A percentile compares a stretch with the other conserved stretches of the same genome.
phyloP scores from a whole-genome alignment of 306 rosid species.

The Luffa acutangula region DNA sequence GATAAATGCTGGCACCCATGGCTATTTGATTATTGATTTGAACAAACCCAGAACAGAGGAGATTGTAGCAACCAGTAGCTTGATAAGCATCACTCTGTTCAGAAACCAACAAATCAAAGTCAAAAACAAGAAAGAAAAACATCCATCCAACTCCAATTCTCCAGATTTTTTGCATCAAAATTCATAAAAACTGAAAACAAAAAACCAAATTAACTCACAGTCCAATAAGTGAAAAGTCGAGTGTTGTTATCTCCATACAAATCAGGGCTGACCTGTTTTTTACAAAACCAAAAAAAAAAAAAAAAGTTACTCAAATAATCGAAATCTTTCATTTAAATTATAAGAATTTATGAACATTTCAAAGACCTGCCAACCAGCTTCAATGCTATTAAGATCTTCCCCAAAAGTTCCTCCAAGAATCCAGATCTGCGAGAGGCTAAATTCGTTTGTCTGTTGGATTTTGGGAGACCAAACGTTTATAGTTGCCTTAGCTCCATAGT shows the following conservation, averaged over 20 bases:
- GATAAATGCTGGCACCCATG: slow-evolving; percentile 94
- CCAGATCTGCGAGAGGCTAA: slow-evolving; percentile 97
- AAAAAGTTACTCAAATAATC: not conserved
- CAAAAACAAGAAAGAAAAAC: not conserved
- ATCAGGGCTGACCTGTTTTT: slow-evolving; percentile 81
- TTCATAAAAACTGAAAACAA: not conserved
- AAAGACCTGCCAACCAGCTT: slow-evolving; percentile 99
- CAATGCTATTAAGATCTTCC: slow-evolving; percentile 95
- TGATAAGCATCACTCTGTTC: slow-evolving; percentile 93
- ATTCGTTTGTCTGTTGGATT: slow-evolving; percentile 82
- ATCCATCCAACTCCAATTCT: not conserved
- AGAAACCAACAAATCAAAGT: not conserved
- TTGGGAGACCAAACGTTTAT: slow-evolving; percentile 96
- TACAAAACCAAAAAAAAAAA: not conserved
- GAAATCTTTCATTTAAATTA: not conserved
- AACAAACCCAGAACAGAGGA: slow-evolving; percentile 93
- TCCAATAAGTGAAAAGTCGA: slow-evolving; percentile 92
- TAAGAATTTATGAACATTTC: not conserved
- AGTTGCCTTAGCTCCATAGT: slow-evolving; percentile 88
- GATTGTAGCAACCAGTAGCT: slow-evolving; percentile 99
- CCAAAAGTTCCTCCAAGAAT: slow-evolving; percentile 87
- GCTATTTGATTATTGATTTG: slow-evolving; percentile 74
- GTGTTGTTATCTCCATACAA: slow-evolving; percentile 92
- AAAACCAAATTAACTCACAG: slow-evolving; percentile 34
- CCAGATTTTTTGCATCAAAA: not conserved